Evolutionary conservation across 78 protist species (phyloP).

Genomic region (Cavenderia fasciculata): DNA sequence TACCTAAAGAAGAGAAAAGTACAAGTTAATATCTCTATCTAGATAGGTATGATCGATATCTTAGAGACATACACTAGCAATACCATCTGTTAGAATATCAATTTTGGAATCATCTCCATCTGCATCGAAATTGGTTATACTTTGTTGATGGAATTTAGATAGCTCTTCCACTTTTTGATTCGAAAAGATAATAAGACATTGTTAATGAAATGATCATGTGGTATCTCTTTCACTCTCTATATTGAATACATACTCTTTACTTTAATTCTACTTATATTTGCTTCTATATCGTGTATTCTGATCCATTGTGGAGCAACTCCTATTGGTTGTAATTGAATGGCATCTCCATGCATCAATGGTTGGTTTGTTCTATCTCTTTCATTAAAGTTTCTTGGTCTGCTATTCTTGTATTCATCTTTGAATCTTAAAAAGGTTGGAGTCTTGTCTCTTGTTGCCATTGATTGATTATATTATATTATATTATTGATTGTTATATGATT

Average conservation of each 20-base stretch:
- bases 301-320: conserved; percentile 32
- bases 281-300: conserved; percentile 16
- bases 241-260: conserved; percentile 3
- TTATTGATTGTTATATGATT: background rate
- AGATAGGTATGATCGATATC: background rate
- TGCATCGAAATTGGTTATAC: conserved; percentile 16
- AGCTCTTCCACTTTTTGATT: conserved; percentile 34
- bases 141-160: conserved; percentile 1
- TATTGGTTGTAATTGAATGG: background rate
- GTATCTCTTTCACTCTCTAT: background rate
- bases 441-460: conserved; percentile 58
- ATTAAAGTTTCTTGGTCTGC: conserved; percentile 18
- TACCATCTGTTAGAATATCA: conserved; percentile 36
- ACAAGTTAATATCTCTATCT: too few relatives aligned
- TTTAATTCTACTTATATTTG: conserved; percentile 1
- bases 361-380: background rate
- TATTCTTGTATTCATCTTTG: conserved; percentile 21
- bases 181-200: background rate
- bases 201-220: too few relatives aligned
- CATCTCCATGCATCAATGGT: background rate
- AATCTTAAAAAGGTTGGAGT: conserved; percentile 12
- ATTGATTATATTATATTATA: background rate
- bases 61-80: conserved; percentile 23
- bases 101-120: conserved; percentile 29
- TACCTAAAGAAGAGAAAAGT: background rate